Base-by-base conservation (phyloP, 139 green algal genomes). In the Trebouxia sp. region DNA sequence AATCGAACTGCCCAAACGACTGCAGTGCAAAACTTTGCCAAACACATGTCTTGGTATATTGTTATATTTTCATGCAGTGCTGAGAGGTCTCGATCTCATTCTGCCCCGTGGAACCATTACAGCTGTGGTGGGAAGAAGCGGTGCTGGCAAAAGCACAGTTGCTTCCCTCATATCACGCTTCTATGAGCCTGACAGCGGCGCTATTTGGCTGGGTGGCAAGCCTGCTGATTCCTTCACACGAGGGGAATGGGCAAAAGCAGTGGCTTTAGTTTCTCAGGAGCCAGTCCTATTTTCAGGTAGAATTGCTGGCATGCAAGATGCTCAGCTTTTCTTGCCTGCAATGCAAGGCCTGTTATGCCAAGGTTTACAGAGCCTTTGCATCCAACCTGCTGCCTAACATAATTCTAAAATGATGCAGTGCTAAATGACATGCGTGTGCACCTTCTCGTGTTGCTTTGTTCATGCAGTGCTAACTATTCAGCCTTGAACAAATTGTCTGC, bases 61-160 rank as follows among this genome's bases (percentile, higher is more conserved):
- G n/a, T n/a, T n/a, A n/a, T n/a, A n/a, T n/a, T n/a, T 24, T 45
- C 0, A 0, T 83, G 72, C 83, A 78, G 92, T 96, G 56, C 80
- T 96, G 70, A 65, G 79, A 12, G 82, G 84, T 42, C 51, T 98
- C 37, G 83, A 83, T 43, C 79, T 98, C 39, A 89, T 58, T 30
- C 87, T 98, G 39, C 86, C 86, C 22, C 79, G 82, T 4, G 93
- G 94, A 45, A 91, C 86, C 6, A 87, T 95, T 26, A 97, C 93
- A 1, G 94, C 94, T 6, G 77, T 98, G 22, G 93, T 98, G 42
- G 94, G 94, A 4, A 89, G 90, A 72, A 92, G 84, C 41, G 94
- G 94, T 5, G 87, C 92, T 24, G 94, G 94, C 76, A 98, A 98
- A 87, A 91, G 82, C 32, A 97, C 93, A 0, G 80, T 98, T 8